Conservation (phyloP, 805 yeast genomes). For the Kodamaea neixiangensis region DNA sequence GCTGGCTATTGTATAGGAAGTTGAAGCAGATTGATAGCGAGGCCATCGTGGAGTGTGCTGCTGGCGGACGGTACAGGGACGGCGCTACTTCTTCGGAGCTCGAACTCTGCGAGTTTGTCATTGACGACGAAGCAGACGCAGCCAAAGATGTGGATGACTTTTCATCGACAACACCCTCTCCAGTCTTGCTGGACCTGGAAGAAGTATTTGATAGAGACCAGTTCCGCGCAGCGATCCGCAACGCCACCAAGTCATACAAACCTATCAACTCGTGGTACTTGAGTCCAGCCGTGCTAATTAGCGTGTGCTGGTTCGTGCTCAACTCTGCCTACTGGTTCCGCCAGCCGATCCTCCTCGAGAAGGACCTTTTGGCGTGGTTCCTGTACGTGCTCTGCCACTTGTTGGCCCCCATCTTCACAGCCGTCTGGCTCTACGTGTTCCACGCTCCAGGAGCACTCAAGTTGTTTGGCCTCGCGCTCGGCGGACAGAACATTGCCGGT, state of each 20-base stretch:
- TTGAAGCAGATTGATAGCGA: constrained; percentile 6
- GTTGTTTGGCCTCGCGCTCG: constrained; percentile 55
- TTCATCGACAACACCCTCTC: not conserved
- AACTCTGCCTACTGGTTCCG: constrained; percentile 47
- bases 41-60: not conserved
- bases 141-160: not conserved
- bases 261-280: constrained; percentile 25
- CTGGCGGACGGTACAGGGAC: not conserved
- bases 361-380: constrained; percentile 61
- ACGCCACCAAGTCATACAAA: constrained; percentile 3
- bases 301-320: constrained; percentile 49
- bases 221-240: not conserved
- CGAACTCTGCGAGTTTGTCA: constrained; percentile 8
- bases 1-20: not conserved
- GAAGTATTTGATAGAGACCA: constrained; percentile 3
- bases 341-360: constrained; percentile 42
- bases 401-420: constrained; percentile 59
- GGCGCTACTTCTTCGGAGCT: not conserved
- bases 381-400: constrained; percentile 65
- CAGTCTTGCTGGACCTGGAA: constrained; percentile 1
- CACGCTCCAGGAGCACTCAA: constrained; percentile 65
- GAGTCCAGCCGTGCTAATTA: constrained; percentile 43
- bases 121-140: not conserved
- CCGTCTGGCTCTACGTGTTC: constrained; percentile 63
- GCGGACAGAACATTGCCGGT: constrained; percentile 60